phyloP scores from a whole-genome alignment of 352 stramenopile species.

The Phytopythium oedochilum region DNA sequence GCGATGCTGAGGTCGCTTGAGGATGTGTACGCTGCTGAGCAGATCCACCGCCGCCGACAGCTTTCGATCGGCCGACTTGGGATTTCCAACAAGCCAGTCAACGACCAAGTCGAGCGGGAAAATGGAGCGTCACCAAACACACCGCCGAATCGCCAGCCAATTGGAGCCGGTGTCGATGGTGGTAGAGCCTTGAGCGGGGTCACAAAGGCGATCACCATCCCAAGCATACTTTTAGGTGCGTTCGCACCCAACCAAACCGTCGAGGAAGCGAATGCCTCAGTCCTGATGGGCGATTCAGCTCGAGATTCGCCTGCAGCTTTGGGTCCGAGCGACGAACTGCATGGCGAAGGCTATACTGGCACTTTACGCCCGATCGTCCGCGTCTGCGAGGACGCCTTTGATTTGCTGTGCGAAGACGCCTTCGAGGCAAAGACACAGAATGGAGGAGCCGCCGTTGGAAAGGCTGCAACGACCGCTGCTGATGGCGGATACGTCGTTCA shows the following conservation, averaged over 20 bases:
- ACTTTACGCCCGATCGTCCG: constrained; percentile 25
- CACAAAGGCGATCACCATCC: constrained; percentile 24
- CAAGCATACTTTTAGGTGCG: constrained; percentile 37
- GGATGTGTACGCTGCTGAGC: constrained; percentile 55
- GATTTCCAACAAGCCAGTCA: background rate
- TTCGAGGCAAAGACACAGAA: background rate
- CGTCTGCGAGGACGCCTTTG: constrained; percentile 54
- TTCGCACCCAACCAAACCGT: constrained; percentile 3
- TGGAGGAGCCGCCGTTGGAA: background rate
- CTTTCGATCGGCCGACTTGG: constrained; percentile 9
- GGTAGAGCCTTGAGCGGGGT: background rate
- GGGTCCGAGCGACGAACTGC: background rate
- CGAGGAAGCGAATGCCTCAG: background rate
- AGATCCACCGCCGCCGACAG: constrained; percentile 44
- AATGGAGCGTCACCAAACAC: background rate
- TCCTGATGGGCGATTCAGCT: background rate
- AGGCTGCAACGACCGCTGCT: background rate
- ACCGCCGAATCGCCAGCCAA: constrained; percentile 1
- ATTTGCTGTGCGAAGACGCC: constrained; percentile 41
- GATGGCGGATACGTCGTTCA: background rate
- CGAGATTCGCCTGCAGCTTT: background rate
- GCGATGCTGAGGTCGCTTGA: constrained; percentile 45
- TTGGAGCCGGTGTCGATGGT: too few species aligned
- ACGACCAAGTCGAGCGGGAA: background rate
- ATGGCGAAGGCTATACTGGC: constrained; percentile 12